Evolutionary conservation across 148 eudicot genomes (phyloP), one percentile per base, ranked within the genome.

Genomic region (Linanthus parryae): DNA sequence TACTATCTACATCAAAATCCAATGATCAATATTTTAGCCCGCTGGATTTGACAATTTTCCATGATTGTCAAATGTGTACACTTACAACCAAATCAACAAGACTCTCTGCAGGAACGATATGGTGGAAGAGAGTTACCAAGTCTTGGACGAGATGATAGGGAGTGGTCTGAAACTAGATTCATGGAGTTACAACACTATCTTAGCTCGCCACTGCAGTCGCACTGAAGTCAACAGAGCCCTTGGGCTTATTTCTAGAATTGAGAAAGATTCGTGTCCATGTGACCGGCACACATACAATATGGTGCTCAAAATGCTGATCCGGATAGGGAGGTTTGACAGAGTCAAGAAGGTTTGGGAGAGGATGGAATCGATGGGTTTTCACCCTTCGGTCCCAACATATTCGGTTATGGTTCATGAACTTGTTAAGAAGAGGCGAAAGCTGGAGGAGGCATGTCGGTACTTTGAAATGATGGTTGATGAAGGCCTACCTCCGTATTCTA

Each of bases 401-500:
- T 69, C 94, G 58, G 94, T 84, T 5, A 84, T 88, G 89, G 62
- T 84, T 54, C 97, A 88, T 65, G 97, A 94, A 20, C 54, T 77
- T 48, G 74, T 82, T 56, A 76, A 73, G 76, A 88, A 88, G 78
- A 88, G 72, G 54, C 70, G 79, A 18, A 79, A 81, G 63, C 9
- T 79, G 28, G 97, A 84, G 48, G 89, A 79, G 47, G 97, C 94
- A 6, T 81, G 73, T 44, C 73, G 67, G 53, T 88, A 76, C 59
- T 88, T 84, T 45, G 94, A 84, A 64, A 73, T 52, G 48, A 88
- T 88, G 97, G 66, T 88, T 44, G 97, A 88, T 68, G 94, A 88
- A 64, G 97, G 97, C 50, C 61, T 88, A 46, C 97, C 97, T 1
- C 97, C 94, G 13, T 84, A 81, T 43, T 7, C 63, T 47, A 56